phyloP scores from a whole-genome alignment of 2,329 filamentous ascomycete species.

The Fusarium keratoplasticum region DNA sequence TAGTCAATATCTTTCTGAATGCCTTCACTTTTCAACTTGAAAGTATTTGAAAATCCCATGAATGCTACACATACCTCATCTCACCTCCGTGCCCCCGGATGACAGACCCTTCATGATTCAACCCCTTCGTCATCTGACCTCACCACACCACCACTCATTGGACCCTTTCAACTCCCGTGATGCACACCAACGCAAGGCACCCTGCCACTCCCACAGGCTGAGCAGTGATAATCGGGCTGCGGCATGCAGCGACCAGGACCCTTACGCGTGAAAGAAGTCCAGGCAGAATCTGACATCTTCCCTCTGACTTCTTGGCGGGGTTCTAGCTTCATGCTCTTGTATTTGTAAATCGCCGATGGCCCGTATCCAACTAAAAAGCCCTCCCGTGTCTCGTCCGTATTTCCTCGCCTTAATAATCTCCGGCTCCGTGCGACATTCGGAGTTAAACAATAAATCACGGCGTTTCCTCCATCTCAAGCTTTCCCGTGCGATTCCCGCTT shows the following conservation, averaged over 20 bases:
- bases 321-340: neutral
- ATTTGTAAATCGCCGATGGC: neutral
- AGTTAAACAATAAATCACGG: neutral
- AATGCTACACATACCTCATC: neutral
- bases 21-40: neutral
- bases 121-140: constrained; percentile 11
- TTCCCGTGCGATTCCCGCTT: neutral
- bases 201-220: neutral
- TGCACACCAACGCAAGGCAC: neutral
- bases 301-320: neutral
- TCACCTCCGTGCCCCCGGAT: neutral
- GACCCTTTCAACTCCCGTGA: constrained; percentile 4
- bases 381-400: neutral
- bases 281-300: neutral
- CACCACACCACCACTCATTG: neutral
- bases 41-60: neutral
- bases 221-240: neutral
- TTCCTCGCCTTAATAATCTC: neutral
- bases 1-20: constrained; percentile 1
- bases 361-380: neutral
- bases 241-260: neutral
- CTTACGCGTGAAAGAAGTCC: neutral
- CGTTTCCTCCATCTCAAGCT: neutral
- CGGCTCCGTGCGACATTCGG: neutral
- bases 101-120: neutral